Base-by-base conservation (phyloP, 257 asterid species). In the Scutellaria baicalensis region DNA sequence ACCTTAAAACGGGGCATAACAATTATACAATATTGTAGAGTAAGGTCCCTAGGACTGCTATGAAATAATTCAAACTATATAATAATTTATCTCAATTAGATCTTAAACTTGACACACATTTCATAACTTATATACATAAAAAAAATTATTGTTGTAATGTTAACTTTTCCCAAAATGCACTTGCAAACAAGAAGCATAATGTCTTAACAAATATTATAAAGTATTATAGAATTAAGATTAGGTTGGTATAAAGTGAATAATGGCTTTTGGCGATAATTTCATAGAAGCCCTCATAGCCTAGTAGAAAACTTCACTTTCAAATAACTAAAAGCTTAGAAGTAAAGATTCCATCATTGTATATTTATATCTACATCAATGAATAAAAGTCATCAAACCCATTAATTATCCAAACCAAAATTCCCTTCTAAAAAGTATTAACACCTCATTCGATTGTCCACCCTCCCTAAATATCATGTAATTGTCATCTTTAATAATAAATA, bases 321-420 rank as follows among this genome's bases (percentile, higher is more conserved):
- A 59, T 3, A 55, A 55, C 78, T 3, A 27, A 54, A 77, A 77
- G 63, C 82, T 77, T 77, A 44, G 59, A 77, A 77, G 82, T 52
- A 55, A 77, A 72, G 82, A 45, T 56, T 77, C 60, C 78, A 72
- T 77, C 70, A 77, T 77, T 72, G 66, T 21, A 38, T 8, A 38
- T 8, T 4, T 7, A 55, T 66, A 66, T 13, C 75, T 20, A 36
- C 48, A 72, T 66, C 31, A 36, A 72, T 23, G 20, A 5, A 61
- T 77, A 50, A 66, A 59, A 62, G 47, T 27, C n/a, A 23, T 64
- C 33, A 27, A 45, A 27, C 31, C 43, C 57, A 64, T 38, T 14
- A 59, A 10, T 14, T 43, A 11, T 27, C 33, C 33, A 27, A 27
- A 27, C 5, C 0, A 27, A 27, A 27, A 27, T 27, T 27, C 33